phyloP scores from a whole-genome alignment of 2,329 filamentous ascomycete species.

The Lanzia echinophila region DNA sequence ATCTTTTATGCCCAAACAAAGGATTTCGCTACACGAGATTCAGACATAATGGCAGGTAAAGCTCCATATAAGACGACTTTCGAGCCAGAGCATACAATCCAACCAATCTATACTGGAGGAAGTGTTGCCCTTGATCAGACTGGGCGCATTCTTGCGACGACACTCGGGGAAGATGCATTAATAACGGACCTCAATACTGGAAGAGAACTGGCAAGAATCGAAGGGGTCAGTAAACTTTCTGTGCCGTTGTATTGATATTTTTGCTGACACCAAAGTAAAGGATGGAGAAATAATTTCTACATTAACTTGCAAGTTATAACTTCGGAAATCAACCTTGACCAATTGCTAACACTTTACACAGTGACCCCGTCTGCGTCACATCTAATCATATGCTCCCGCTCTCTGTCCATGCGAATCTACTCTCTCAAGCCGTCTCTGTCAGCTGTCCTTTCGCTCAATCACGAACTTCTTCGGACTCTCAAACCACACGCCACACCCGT shows the following conservation, averaged over 20 bases:
- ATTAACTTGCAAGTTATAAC: constrained; percentile 48
- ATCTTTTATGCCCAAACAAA: no score
- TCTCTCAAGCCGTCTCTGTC: constrained; percentile 54
- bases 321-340: constrained; percentile 2
- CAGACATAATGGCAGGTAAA: constrained; percentile 50
- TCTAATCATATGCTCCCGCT: constrained; percentile 85
- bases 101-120: constrained; percentile 91
- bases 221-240: constrained; percentile 57
- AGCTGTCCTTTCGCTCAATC: constrained; percentile 51
- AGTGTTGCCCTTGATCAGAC: constrained; percentile 75
- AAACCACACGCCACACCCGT: constrained; percentile 91
- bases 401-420: constrained; percentile 93
- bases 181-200: constrained; percentile 81
- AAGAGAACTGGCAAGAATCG: constrained; percentile 73
- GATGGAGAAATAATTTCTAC: constrained; percentile 77
- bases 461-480: constrained; percentile 67
- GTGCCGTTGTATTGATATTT: constrained; percentile 7
- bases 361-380: constrained; percentile 86
- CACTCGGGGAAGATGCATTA: constrained; percentile 85
- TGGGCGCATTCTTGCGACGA: constrained; percentile 78
- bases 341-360: constrained; percentile 32
- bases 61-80: constrained; percentile 78
- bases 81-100: constrained; percentile 72
- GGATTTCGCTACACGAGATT: background rate
- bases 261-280: constrained; percentile 36